Evolutionary conservation across 345 rosid species (phyloP), one percentile per base, ranked within the genome.

Genomic region (Eutrema japonicum): DNA sequence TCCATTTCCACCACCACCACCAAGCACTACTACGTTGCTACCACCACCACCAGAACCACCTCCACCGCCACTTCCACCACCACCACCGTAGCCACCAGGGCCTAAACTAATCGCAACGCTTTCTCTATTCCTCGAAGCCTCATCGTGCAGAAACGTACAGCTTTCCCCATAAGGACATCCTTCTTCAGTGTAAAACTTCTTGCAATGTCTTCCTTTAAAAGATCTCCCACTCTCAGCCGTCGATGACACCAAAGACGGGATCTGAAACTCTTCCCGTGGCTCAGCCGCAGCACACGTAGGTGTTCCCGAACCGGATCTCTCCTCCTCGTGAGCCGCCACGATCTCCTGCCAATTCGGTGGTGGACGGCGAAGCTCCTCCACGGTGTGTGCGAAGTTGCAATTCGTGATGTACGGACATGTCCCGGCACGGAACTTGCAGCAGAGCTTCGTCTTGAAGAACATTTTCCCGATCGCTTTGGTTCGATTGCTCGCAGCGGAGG

Each of bases 131-230:
- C 88, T 91, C 3, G 96, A 89, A 76, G 89, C 92, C 77, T 95
- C 97, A 35, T 95, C 97, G 4, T 90, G 99, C 79, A 90, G 55
- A 79, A 95, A 90, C 3, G 97, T 89, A 73, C 97, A 95, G 47
- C 71, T 88, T 35, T 95, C 99, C 22, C 99, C 97, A 76, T 95
- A 90, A 2, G 99, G 97, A 52, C 97, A 95, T 38, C 99, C 97
- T 81, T 95, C 97, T 75, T 92, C 96, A 1, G 92, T 91, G 51
- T 88, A 95, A 72, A 88, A 92, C 88, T 95, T 95, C 84, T 95
- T 92, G 80, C 99, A 95, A 77, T 92, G 96, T 56, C 96, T 85
- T 59, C 99, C 93, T 81, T 95, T 95, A 76, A 70, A 70, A 40
- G 71, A 70, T 56, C 79, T 76, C 73, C 87, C 98, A 62, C 79